Base-by-base conservation (phyloP, 2,329 filamentous ascomycete species). In the Penicillium sp. region DNA sequence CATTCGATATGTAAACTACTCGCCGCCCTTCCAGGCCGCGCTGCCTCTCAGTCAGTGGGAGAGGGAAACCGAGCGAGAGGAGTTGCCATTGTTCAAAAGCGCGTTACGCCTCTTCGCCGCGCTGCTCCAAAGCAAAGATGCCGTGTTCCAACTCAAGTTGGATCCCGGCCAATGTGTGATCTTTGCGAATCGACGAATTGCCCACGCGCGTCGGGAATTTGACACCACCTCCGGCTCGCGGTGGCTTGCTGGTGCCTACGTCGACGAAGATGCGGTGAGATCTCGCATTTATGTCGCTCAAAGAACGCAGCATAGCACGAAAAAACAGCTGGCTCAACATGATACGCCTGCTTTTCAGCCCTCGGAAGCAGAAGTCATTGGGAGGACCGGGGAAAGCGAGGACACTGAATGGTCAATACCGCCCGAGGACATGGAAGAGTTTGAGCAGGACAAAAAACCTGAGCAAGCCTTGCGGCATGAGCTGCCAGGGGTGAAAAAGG, bases 171-270 rank as follows among this genome's bases (percentile, higher is more conserved):
- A 95, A 58, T 94, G 88, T 60, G 89, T 90, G 9, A 76, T 98
- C n/a, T 97, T 98, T 60, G 84, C 94, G 62, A 97, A 97, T 60
- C 70, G 81, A 43, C 76, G 91, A 13, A 75, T 94, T n/a, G 65
- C 94, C 59, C 93, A 97, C 70, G 91, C 89, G 0, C 75, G 93
- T 3, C 77, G 74, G 11, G 79, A 81, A 19, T 97, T 97, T 64
- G 81, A 91, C 42, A 58, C 61, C 14, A 43, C 41, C 3, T 74
- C 75, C 5, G 86, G 86, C 1, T 77, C 81, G 46, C 75, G 91
- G 36, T 94, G 87, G 86, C 67, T 97, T 39, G 86, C 87, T 53
- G 93, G 93, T 4, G 79, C 87, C 0, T 98, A 97, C 65, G 74
- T 96, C 18, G 79, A 85, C 47, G 72, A 77, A 4, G 82, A 86